Evolutionary conservation across 768 basidiomycete genomes (phyloP), one percentile per base, ranked within the genome.

Genomic region (Galerina marginata): DNA sequence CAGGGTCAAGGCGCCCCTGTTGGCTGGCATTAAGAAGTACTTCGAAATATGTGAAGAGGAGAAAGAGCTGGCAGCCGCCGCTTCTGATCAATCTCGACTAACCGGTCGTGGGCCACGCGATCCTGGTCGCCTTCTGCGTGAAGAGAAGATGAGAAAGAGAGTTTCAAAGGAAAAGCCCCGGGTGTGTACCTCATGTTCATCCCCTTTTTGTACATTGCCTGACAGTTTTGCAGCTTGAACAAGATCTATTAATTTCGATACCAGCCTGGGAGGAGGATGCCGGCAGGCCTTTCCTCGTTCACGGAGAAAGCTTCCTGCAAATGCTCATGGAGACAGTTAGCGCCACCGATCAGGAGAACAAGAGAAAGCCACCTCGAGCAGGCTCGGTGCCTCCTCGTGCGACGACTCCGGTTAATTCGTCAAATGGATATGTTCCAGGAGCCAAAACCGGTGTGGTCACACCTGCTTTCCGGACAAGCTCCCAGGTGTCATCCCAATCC

Each of bases 101-200:
- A 83, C 92, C 4, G 93, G 93, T 14, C 83, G 92, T 68, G 93
- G 92, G 26, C 78, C 88, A 3, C 82, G 93, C 57, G 91, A 95
- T 78, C 91, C 94, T 5, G 94, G 94, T 6, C 80, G 93, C 16
- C 75, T 99, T 38, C 76, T 98, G 54, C 84, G 93, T 60, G 96
- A 99, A 74, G 96, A 98, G 79, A 97, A 97, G 82, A 94, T 96
- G 90, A 83, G 96, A 55, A 99, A 98, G 73, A 82, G 96, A 29
- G 95, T 99, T 12, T 83, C 82, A 58, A 92, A 93, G 71, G 91
- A 96, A 77, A 98, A 97, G 70, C 96, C 96, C 26, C 85, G 91
- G 70, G 96, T 97, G 71, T 63, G 88, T 77, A 25, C 16, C 23
- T 2, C 16, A 20, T 26, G 26, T 9, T 9, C 3, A 12, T 25